These are phyloP conservation scores for Clitoria ternatea DNA, from an alignment of 306 rosid genomes.

Conservation along the genomic window DNA sequence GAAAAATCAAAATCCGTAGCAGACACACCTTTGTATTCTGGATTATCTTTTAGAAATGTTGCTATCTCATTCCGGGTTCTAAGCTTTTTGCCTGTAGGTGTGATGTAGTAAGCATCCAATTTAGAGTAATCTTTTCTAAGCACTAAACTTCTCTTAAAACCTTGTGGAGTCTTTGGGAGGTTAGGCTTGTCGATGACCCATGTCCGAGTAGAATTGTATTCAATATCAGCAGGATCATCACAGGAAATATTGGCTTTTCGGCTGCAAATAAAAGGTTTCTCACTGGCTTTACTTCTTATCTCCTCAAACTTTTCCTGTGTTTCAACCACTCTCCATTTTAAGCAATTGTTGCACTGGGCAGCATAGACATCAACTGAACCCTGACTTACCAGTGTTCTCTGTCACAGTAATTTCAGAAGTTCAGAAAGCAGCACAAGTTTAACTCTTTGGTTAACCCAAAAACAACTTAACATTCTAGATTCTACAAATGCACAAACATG, in stretches of 20 bases:
- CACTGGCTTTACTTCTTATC: constrained; percentile 43
- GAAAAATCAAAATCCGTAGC: constrained; percentile 54
- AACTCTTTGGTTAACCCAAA: neutral
- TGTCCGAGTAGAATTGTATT: constrained; percentile 60
- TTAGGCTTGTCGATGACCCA: constrained; percentile 93
- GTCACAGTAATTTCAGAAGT: constrained; percentile 34
- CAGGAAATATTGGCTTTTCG: constrained; percentile 49
- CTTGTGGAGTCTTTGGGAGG: constrained; percentile 68
- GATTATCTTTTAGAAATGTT: constrained; percentile 49
- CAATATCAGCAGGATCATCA: constrained; percentile 67
- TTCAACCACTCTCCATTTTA: constrained; percentile 79
- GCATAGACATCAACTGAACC: constrained; percentile 65
- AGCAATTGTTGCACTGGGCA: constrained; percentile 65
- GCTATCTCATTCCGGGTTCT: constrained; percentile 72
- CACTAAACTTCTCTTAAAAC: constrained; percentile 69
- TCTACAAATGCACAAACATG: neutral
- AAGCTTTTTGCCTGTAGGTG: constrained; percentile 64
- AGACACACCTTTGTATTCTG: constrained; percentile 36
- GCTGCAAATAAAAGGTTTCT: constrained; percentile 65
- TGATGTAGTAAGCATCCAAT: constrained; percentile 64
- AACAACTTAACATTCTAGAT: neutral
- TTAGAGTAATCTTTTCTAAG: constrained; percentile 77
- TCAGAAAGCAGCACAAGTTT: constrained; percentile 11
- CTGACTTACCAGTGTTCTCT: constrained; percentile 24
- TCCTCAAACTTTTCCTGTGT: constrained; percentile 80